phyloP scores from a whole-genome alignment of 1,139 yeast genomes.

The Saccharomycopsis phalli region DNA sequence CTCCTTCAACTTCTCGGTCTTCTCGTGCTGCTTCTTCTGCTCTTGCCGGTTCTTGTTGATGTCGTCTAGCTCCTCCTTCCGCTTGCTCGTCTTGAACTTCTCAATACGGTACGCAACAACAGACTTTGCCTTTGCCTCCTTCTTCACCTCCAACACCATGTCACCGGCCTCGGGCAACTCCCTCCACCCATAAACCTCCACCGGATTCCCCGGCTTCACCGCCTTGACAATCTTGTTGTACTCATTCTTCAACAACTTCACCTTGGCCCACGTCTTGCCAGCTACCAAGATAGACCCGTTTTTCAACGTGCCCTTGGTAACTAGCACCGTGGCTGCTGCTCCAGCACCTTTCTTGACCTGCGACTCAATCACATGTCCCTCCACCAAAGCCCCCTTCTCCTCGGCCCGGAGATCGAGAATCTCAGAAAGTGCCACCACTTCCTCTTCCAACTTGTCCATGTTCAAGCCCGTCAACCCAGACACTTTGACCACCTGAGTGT shows the following conservation, averaged over 20 bases:
- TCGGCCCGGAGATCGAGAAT: constrained; percentile 72
- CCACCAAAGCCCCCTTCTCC: constrained; percentile 38
- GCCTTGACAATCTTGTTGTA: constrained; percentile 49
- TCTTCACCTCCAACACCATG: constrained; percentile 64
- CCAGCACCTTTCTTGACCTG: constrained; percentile 80
- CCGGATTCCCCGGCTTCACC: constrained; percentile 89
- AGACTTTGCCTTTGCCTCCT: constrained; percentile 67
- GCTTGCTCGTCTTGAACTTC: constrained; percentile 34
- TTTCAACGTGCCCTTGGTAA: constrained; percentile 68
- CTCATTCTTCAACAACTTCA: constrained; percentile 75
- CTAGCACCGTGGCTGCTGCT: constrained; percentile 74
- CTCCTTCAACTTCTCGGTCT: constrained; percentile 45
- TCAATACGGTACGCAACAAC: constrained; percentile 59
- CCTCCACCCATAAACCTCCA: constrained; percentile 92
- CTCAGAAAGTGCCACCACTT: constrained; percentile 78
- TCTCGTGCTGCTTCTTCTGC: constrained; percentile 34
- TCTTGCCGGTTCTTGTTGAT: constrained; percentile 28
- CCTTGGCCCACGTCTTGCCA: constrained; percentile 81
- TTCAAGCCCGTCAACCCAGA: constrained; percentile 82
- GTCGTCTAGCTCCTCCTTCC: constrained; percentile 44
- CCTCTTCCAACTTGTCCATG: constrained; percentile 85
- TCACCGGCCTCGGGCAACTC: constrained; percentile 91
- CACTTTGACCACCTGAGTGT: constrained; percentile 79
- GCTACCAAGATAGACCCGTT: constrained; percentile 70
- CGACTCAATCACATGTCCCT: constrained; percentile 90